These are phyloP conservation scores for Mycena metata DNA, from an alignment of 768 basidiomycete genomes.

Conservation along the genomic window DNA sequence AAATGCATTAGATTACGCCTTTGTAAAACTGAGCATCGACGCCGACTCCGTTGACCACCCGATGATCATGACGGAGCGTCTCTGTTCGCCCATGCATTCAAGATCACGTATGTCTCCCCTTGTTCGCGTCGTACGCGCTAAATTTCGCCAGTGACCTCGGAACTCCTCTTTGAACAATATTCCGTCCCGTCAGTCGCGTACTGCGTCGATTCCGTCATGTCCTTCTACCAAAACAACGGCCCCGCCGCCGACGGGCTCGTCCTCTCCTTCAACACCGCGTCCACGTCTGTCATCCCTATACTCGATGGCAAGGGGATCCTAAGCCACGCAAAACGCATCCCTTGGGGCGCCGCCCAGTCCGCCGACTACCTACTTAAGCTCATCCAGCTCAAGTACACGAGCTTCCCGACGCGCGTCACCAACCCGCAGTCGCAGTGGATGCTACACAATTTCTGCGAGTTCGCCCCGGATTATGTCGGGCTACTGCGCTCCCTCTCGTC, in stretches of 20 bases:
- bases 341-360: constrained; percentile 93
- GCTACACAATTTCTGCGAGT: constrained; percentile 88
- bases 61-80: constrained; percentile 92
- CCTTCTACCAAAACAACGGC: constrained; percentile 86
- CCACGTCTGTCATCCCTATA: constrained; percentile 92
- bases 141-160: constrained; percentile 81
- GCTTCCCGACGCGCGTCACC: constrained; percentile 89
- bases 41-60: constrained; percentile 85
- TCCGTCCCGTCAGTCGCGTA: constrained; percentile 87
- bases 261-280: constrained; percentile 92
- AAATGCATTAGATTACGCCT: constrained; percentile 92
- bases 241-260: constrained; percentile 81
- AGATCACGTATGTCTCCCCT: constrained; percentile 73
- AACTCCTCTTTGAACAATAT: constrained; percentile 96
- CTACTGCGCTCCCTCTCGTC: constrained; percentile 78
- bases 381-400: constrained; percentile 95
- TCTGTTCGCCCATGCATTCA: constrained; percentile 91
- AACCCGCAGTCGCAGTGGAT: constrained; percentile 91
- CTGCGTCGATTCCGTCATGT: constrained; percentile 92
- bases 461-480: constrained; percentile 80
- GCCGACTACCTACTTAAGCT: constrained; percentile 94
- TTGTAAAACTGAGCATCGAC: constrained; percentile 89
- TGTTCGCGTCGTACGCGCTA: constrained; percentile 7
- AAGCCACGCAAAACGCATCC: constrained; percentile 90
- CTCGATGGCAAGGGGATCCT: constrained; percentile 86